Base-by-base conservation (phyloP, 129 eudicot genomes). In the Ambrosia trifida region DNA sequence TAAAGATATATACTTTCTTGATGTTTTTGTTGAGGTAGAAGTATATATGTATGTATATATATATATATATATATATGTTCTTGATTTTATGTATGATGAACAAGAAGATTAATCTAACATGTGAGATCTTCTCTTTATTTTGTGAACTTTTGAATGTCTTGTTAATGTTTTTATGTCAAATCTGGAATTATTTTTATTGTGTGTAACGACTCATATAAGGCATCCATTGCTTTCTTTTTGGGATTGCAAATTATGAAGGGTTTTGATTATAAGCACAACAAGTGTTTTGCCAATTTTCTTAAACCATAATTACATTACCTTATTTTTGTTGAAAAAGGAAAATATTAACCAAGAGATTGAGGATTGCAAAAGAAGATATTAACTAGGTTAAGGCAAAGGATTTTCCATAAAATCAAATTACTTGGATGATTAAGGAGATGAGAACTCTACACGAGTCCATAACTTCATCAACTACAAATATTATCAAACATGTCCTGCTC, bases 1-100 rank as follows among this genome's bases (percentile, higher is more conserved):
- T 66, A 66, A 24, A 30, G 16, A 63, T 72, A 38, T 57, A 47
- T 72, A 77, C 28, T 18, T 73, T 49, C 52, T 64, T 24, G 66
- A 38, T 74, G 72, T 16, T 32, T n/a, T 58, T 16, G 11, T 20
- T 70, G 53, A 10, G 59, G 35, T 31, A 38, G 14, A 10, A 38
- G 0, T 31, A 46, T 11, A 30, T 72, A 19, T 72, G 17, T 33
- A 18, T 10, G 64, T 52, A 50, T 35, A 36, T 64, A 24, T 65
- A 65, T 50, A n/a, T 33, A 18, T 10, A 54, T 52, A 50, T 35
- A 36, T 64, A 24, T 65, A 65, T 50, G 56, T 33, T 75, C 16
- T 54, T 54, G 58, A 45, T 43, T 67, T 59, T 62, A 51, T 43
- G 47, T 59, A 72, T 44, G 59, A 32, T 58, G 43, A 72, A 44